Base-by-base conservation (phyloP, 2,329 filamentous ascomycete species). In the Colletotrichum sp. region DNA sequence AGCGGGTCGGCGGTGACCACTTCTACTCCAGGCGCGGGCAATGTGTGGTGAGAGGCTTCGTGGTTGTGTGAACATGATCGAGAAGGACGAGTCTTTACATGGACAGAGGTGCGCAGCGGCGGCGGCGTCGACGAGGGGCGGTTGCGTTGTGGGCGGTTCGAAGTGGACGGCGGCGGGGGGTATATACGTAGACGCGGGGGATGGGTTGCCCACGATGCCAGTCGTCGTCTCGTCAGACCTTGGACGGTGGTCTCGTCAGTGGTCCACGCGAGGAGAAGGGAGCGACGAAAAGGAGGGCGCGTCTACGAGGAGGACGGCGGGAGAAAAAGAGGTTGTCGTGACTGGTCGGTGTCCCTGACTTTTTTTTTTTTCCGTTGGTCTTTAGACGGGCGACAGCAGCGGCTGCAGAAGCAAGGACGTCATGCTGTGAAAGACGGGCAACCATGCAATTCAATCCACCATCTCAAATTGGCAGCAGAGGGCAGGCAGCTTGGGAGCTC, bases 31-130 rank as follows among this genome's bases (percentile, higher is more conserved):
- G 78, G 81, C 76, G 81, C 83, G 78, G 82, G 79, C 81, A 78
- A 78, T 83, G 78, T 82, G 81, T 84, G 81, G 80, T 82, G 82
- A 78, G 80, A 79, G 78, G 79, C 78, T 81, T 77, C 80, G 79
- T 78, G 80, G 80, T 82, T 82, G 82, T 81, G 83, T 81, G 82
- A 85, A 86, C 85, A 87, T 87, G 85, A 84, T 87, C 84, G 80
- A 80, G 80, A 77, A 61, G 77, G 79, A 75, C 75, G 66, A 75
- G 73, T 75, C 74, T 74, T 83, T 77, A 84, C 83, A 83, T 83
- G 79, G 43, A 58, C 62, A 34, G 56, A 52, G 56, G 36, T 66
- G 67, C 62, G 56, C 64, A 32, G 64, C 70, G 56, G 70, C 70
- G 55, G 64, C 26, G 64, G 56, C 64, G 56, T 64, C 58, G 56